These are phyloP conservation scores for Mariannaea sp. DNA, from an alignment of 2,329 filamentous ascomycete genomes.

Conservation along the genomic window DNA sequence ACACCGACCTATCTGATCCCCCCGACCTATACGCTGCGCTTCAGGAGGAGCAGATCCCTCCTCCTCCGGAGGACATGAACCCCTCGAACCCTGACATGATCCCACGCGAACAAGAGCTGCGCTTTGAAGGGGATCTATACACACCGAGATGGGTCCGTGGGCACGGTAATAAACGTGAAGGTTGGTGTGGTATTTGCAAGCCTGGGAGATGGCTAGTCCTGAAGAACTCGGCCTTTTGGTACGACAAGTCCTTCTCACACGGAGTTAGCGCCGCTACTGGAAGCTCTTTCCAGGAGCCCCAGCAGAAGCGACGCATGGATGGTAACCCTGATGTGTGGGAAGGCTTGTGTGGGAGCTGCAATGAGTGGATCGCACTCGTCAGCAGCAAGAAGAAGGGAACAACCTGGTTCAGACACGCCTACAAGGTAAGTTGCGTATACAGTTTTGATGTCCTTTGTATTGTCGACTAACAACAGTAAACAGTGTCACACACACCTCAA, in stretches of 20 bases:
- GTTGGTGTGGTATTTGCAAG: slow-evolving; percentile 89
- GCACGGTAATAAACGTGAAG: slow-evolving; percentile 84
- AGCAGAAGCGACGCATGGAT: slow-evolving; percentile 75
- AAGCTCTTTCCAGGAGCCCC: slow-evolving; percentile 76
- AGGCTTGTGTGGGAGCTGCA: slow-evolving; percentile 76
- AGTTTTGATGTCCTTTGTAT: too few species aligned
- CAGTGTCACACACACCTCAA: slow-evolving; percentile 75
- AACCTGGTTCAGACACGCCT: slow-evolving; percentile 87
- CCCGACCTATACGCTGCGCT: slow-evolving; percentile 79
- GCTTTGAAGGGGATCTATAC: slow-evolving; percentile 82
- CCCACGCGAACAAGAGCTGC: slow-evolving; percentile 77
- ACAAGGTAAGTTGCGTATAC: slow-evolving; percentile 66
- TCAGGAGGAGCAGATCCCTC: slow-evolving; percentile 72
- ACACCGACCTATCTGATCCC: slow-evolving; percentile 73
- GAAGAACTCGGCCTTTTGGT: slow-evolving; percentile 92
- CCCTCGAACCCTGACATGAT: slow-evolving; percentile 75
- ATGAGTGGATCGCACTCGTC: slow-evolving; percentile 79
- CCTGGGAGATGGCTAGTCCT: slow-evolving; percentile 84
- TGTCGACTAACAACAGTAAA: slow-evolving; percentile 28
- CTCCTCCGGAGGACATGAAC: slow-evolving; percentile 81
- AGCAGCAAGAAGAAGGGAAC: slow-evolving; percentile 93
- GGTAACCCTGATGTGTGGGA: slow-evolving; percentile 84
- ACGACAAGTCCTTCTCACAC: slow-evolving; percentile 89
- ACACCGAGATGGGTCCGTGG: slow-evolving; percentile 84
- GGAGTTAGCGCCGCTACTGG: slow-evolving; percentile 84